phyloP scores from a whole-genome alignment of 2,329 filamentous ascomycete species.

The Neonectria faginata region DNA sequence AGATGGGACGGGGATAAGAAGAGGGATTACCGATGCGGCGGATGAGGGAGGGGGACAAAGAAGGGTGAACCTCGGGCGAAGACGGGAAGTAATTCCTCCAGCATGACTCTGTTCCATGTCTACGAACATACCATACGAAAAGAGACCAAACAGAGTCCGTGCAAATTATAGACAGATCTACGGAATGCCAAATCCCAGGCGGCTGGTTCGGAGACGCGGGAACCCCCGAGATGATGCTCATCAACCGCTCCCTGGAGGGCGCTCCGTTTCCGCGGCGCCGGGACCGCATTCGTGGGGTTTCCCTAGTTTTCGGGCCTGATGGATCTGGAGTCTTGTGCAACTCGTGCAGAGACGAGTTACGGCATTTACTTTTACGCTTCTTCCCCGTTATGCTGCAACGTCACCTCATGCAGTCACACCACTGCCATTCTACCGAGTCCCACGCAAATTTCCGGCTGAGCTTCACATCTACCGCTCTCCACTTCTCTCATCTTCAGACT shows the following conservation, averaged over 20 bases:
- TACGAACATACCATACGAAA: too few relatives aligned
- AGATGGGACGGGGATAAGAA: slow-evolving; percentile 17
- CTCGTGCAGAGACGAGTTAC: background rate
- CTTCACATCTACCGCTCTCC: too few relatives aligned
- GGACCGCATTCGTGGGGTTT: slow-evolving; percentile 4
- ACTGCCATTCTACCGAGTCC: too few relatives aligned
- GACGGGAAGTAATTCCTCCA: background rate
- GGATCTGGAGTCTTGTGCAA: background rate
- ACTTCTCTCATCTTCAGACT: too few relatives aligned
- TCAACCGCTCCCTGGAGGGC: background rate
- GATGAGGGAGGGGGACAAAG: background rate
- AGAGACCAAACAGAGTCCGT: background rate
- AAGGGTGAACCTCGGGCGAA: background rate
- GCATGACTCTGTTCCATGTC: too few relatives aligned
- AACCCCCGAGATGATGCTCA: background rate
- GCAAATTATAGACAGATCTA: too few relatives aligned
- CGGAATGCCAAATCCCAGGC: slow-evolving; percentile 21
- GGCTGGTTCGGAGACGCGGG: slow-evolving; percentile 26
- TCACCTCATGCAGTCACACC: background rate
- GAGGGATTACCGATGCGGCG: slow-evolving; percentile 15
- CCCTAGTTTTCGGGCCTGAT: background rate
- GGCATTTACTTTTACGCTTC: background rate
- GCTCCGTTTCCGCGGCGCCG: slow-evolving; percentile 18
- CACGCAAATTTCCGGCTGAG: too few relatives aligned
- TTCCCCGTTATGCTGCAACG: background rate